Evolutionary conservation across 2,329 filamentous ascomycete genomes (phyloP).

Genomic region (Ophiosphaerella herpotricha): DNA sequence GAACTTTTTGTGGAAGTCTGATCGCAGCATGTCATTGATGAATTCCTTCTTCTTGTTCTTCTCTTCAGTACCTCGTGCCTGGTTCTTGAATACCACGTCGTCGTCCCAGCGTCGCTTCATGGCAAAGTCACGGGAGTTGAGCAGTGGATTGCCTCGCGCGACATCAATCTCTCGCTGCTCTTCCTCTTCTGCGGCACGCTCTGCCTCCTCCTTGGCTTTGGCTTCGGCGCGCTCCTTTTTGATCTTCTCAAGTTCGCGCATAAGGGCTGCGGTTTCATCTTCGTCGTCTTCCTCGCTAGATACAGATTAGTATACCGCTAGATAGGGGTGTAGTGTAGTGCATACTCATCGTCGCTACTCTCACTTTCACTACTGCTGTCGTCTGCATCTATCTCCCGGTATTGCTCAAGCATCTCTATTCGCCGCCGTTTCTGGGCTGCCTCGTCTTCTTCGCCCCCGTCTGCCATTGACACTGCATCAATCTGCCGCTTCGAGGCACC

Average conservation of each 20-base stretch:
- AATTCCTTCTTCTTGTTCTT: constrained; percentile 93
- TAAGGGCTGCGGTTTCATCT: constrained; percentile 82
- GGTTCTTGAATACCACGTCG: constrained; percentile 99
- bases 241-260: constrained; percentile 93
- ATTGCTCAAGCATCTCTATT: constrained; percentile 76
- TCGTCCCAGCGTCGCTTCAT: constrained; percentile 96
- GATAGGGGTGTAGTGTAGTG: background rate
- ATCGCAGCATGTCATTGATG: constrained; percentile 92
- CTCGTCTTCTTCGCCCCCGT: constrained; percentile 64
- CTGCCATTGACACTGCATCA: constrained; percentile 54
- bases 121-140: constrained; percentile 86
- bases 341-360: constrained; percentile 62
- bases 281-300: constrained; percentile 62
- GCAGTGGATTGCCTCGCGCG: constrained; percentile 85
- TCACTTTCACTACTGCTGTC: constrained; percentile 62
- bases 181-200: constrained; percentile 78
- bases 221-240: constrained; percentile 82
- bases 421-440: constrained; percentile 80
- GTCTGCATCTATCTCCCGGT: constrained; percentile 83
- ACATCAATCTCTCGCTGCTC: constrained; percentile 86
- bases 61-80: constrained; percentile 92
- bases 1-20: constrained; percentile 97
- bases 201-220: constrained; percentile 80
- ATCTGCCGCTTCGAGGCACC: constrained; percentile 67
- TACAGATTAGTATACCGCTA: constrained; percentile 15